phyloP scores from a whole-genome alignment of 1,284 basidiomycete genomes.

The Prillingera fragicola region DNA sequence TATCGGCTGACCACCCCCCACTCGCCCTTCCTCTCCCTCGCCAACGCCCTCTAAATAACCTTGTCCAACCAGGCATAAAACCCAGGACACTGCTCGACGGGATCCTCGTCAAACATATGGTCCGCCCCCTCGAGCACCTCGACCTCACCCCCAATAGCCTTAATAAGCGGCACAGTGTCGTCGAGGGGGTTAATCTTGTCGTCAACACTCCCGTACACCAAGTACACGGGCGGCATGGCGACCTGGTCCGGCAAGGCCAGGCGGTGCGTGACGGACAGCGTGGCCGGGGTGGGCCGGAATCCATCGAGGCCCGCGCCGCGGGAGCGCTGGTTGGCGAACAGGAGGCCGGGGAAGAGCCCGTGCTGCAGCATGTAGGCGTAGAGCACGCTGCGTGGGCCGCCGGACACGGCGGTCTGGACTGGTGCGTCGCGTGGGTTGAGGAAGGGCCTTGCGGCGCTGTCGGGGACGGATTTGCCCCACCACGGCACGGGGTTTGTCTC shows the following conservation, averaged over 20 bases:
- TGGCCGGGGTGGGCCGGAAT: slow-evolving; percentile 31
- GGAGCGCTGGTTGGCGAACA: slow-evolving; percentile 39
- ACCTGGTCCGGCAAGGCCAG: slow-evolving; percentile 13
- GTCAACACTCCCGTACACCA: slow-evolving; percentile 35
- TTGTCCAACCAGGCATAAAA: slow-evolving; percentile 36
- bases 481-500: slow-evolving; percentile 44
- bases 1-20: too few relatives aligned
- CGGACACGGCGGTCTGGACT: slow-evolving; percentile 30
- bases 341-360: slow-evolving; percentile 37
- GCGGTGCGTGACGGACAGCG: slow-evolving; percentile 35
- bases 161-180: slow-evolving; percentile 27
- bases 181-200: slow-evolving; percentile 41
- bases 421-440: slow-evolving; percentile 38
- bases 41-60: background rate
- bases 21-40: too few relatives aligned
- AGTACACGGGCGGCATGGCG: slow-evolving; percentile 25
- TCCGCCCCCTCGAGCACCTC: slow-evolving; percentile 32
- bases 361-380: slow-evolving; percentile 48
- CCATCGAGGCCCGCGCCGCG: slow-evolving; percentile 33
- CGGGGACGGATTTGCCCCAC: slow-evolving; percentile 31
- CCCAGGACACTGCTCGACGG: slow-evolving; percentile 30
- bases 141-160: slow-evolving; percentile 14
- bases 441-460: slow-evolving; percentile 38
- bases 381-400: slow-evolving; percentile 40
- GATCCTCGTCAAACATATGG: slow-evolving; percentile 42